Evolutionary conservation across 2,329 filamentous ascomycete species (phyloP), one percentile per base, ranked within the genome.

Genomic region (Stylonectria norvegica): DNA sequence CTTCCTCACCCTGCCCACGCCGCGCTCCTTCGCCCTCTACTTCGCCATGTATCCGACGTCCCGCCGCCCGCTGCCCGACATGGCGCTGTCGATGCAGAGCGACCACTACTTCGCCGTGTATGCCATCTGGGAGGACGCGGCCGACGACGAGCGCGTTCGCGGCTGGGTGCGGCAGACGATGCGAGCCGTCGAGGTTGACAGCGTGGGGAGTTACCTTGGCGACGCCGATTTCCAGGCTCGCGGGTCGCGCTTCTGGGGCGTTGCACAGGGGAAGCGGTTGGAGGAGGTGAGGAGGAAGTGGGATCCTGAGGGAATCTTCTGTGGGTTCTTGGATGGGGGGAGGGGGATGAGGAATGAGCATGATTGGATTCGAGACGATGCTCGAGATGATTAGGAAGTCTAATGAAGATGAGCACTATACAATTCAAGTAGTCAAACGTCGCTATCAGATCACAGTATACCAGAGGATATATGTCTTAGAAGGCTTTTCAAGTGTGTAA

Each of bases 71-170:
- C 56, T 70, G 23, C 62, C 65, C 1, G 70, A 73, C 41, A 79
- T 79, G 75, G 75, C 75, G 4, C 58, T 77, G 11, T 72, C 67
- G 19, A 68, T 78, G 68, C 73, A 77, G 39, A 67, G 66, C 0
- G 75, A 79, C 48, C 74, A 79, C 53, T 79, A 79, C 55, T 71
- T 79, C 51, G 72, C 75, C 2, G 38, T 74, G 3, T 79, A 78
- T 48, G 63, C 70, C 0, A 58, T 76, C 2, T 78, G 72, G 68
- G 68, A 75, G 34, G 58, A 72, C 17, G 60, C 56, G 14, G 44
- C 52, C 3, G 72, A 77, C 27, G 75, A 78, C 43, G 54, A 50
- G 0, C 45, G 48, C n/a, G 73, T 68, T 51, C 56, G 58, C 20
- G 45, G 29, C 2, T 79, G 75, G 75, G 63, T 74, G 1, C 52